A percentile compares a stretch with the other conserved stretches of the same genome.
Evolutionary conservation across 768 basidiomycete genomes (phyloP).

Genomic region (Russula dissimulans): DNA sequence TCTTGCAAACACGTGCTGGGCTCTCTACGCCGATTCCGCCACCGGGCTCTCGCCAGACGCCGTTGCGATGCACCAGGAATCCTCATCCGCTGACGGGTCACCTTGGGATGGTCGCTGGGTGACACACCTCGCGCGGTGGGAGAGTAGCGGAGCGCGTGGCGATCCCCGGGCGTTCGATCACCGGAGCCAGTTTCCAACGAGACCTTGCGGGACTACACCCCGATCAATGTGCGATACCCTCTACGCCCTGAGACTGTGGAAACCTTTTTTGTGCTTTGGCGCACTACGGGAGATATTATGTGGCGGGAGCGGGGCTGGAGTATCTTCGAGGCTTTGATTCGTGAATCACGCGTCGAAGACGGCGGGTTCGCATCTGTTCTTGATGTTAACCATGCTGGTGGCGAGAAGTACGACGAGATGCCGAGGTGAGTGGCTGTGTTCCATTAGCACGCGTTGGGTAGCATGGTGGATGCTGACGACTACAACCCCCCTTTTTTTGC

Average conservation of each 20-base stretch:
- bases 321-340: conserved; percentile 59
- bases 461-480: neutral
- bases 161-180: conserved; percentile 8
- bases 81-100: conserved; percentile 5
- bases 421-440: conserved; percentile 48
- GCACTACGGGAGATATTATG: conserved; percentile 50
- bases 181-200: neutral
- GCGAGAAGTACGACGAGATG: conserved; percentile 42
- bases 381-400: conserved; percentile 36
- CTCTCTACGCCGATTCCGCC: conserved; percentile 62
- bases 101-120: conserved; percentile 14
- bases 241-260: conserved; percentile 69
- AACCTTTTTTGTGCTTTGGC: conserved; percentile 63
- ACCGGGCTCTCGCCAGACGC: conserved; percentile 66
- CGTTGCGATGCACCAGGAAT: conserved; percentile 24
- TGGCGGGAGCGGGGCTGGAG: conserved; percentile 69
- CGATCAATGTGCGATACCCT: conserved; percentile 40
- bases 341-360: conserved; percentile 42
- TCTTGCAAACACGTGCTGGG: conserved; percentile 63
- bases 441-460: neutral
- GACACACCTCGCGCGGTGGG: conserved; percentile 19
- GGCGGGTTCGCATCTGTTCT: conserved; percentile 52
- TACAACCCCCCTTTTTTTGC: neutral
- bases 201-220: conserved; percentile 42
- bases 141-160: conserved; percentile 5